These are phyloP conservation scores for Paramecium caudatum DNA, from an alignment of 73 alveolate species.

Conservation along the genomic window DNA sequence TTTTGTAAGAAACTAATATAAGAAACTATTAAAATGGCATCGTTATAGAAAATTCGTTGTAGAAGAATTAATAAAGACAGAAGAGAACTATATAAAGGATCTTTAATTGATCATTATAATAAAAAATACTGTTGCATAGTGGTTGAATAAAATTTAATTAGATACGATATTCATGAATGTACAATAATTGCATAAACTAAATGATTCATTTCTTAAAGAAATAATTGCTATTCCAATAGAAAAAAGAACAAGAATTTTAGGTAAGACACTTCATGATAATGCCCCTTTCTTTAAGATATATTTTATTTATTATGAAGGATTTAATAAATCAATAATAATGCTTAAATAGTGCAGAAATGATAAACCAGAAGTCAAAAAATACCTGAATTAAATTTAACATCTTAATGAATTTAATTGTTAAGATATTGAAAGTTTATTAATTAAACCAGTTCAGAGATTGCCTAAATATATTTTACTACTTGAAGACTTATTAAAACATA, in stretches of 20 bases:
- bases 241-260: neutral
- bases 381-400: neutral
- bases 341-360: neutral
- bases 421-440: slow-evolving; percentile 22
- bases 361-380: neutral
- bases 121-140: neutral
- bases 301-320: neutral
- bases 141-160: slow-evolving; percentile 34
- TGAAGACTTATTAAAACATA: slow-evolving; percentile 29
- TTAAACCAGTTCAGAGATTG: slow-evolving; percentile 66
- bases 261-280: neutral
- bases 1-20: neutral
- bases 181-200: neutral
- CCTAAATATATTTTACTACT: slow-evolving; percentile 51
- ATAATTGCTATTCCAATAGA: neutral
- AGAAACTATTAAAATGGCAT: neutral
- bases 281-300: slow-evolving; percentile 58
- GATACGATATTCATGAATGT: slow-evolving; percentile 25
- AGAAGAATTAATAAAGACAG: slow-evolving; percentile 45
- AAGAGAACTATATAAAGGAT: slow-evolving; percentile 13
- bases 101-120: neutral
- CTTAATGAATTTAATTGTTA: neutral
- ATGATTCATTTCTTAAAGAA: slow-evolving; percentile 14
- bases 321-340: neutral
- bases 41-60: slow-evolving; percentile 21